Evolutionary conservation across 805 yeast genomes (phyloP).

Genomic region (Nakazawaea anatomiae): DNA sequence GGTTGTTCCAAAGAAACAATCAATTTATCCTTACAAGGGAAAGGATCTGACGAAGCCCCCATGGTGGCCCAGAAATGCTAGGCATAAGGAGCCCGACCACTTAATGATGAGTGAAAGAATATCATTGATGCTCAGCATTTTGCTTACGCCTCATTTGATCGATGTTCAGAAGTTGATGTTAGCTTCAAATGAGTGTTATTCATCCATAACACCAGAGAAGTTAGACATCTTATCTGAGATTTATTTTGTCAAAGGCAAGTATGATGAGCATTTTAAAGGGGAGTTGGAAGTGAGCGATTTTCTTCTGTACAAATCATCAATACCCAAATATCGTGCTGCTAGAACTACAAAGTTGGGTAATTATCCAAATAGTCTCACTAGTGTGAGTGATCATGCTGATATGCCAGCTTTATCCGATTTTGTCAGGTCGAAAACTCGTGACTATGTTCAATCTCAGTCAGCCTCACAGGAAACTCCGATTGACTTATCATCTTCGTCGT

Average conservation of each 20-base stretch:
- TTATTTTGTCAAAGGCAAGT: background rate
- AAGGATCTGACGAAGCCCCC: constrained; percentile 45
- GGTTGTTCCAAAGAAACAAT: constrained; percentile 63
- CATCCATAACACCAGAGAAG: background rate
- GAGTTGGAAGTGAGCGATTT: constrained; percentile 3
- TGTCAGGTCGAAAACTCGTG: too few relatives aligned
- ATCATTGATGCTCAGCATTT: constrained; percentile 36
- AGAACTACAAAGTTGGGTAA: background rate
- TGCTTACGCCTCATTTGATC: constrained; percentile 14
- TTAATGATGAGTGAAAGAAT: constrained; percentile 53
- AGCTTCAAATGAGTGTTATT: background rate
- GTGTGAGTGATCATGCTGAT: too few relatives aligned
- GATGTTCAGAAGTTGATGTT: background rate
- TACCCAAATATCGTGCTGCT: background rate
- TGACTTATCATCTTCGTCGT: too few relatives aligned
- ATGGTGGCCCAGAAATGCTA: constrained; percentile 65
- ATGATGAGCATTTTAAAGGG: background rate
- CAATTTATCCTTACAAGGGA: constrained; percentile 53
- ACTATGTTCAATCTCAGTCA: too few relatives aligned
- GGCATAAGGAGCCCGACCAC: constrained; percentile 74
- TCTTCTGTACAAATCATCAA: background rate
- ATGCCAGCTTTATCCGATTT: too few relatives aligned
- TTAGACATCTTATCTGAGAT: background rate
- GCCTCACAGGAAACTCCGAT: too few relatives aligned
- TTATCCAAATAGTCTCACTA: too few relatives aligned